Evolutionary conservation across 78 protist genomes (phyloP).

Genomic region (Dictyostelium capitatum): DNA sequence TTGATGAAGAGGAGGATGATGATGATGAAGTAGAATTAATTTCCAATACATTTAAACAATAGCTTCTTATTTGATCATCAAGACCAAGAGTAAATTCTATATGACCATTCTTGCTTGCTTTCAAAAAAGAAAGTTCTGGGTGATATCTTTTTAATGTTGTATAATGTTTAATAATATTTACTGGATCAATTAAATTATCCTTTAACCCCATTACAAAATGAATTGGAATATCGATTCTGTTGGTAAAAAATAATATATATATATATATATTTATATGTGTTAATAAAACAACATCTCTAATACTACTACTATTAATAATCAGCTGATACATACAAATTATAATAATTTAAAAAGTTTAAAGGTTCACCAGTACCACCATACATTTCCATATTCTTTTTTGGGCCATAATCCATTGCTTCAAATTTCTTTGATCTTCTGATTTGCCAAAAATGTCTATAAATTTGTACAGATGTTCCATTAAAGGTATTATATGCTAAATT

Average conservation of each 20-base stretch:
- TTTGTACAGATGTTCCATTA: constrained; percentile 57
- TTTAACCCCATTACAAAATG: constrained; percentile 73
- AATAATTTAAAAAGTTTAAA: constrained; percentile 49
- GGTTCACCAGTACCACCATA: constrained; percentile 67
- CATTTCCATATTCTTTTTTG: constrained; percentile 46
- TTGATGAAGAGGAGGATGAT: not conserved
- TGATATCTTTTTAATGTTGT: constrained; percentile 49
- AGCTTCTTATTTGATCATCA: constrained; percentile 63
- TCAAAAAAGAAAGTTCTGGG: constrained; percentile 55
- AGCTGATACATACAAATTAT: constrained; percentile 71
- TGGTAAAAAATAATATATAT: not conserved
- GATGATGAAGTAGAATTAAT: not conserved
- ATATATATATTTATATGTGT: not conserved
- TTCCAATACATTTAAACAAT: constrained; percentile 29
- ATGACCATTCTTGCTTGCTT: constrained; percentile 76
- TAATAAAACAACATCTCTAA: not conserved
- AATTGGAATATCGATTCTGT: constrained; percentile 71
- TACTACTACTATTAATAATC: too few species aligned
- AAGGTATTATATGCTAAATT: constrained; percentile 73
- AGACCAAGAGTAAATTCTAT: constrained; percentile 74
- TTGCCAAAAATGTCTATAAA: constrained; percentile 78
- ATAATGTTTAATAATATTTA: constrained; percentile 68
- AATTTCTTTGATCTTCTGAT: constrained; percentile 62
- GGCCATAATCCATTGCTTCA: constrained; percentile 69
- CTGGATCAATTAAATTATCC: constrained; percentile 75